Evolutionary conservation across 1,139 yeast genomes (phyloP).

Genomic region (Arxiozyma heterogenica): DNA sequence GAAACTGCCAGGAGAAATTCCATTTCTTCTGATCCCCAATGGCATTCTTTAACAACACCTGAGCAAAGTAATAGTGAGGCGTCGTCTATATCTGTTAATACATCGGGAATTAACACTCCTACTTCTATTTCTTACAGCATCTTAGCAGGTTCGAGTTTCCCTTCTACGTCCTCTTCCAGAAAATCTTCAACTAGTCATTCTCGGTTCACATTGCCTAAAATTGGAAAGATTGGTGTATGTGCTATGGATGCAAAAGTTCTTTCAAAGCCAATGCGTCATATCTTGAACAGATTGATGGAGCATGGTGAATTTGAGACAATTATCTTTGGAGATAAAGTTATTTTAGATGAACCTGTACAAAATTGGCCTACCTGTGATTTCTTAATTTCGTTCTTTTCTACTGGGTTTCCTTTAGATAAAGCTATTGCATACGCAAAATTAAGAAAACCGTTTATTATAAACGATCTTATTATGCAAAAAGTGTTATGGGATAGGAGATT

Average conservation of each 20-base stretch:
- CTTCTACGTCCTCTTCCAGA: conserved; percentile 26
- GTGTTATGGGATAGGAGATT: conserved; percentile 93
- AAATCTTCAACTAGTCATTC: conserved; percentile 25
- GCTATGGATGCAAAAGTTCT: conserved; percentile 98
- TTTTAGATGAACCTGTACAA: conserved; percentile 83
- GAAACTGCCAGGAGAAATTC: background rate
- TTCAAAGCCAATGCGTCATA: conserved; percentile 90
- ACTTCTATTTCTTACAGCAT: background rate
- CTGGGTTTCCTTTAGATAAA: conserved; percentile 92
- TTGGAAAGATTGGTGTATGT: conserved; percentile 95
- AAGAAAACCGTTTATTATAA: conserved; percentile 81
- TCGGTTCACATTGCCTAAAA: conserved; percentile 50
- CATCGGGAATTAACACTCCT: conserved; percentile 8
- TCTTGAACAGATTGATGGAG: conserved; percentile 76
- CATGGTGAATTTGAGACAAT: conserved; percentile 95
- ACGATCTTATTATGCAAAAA: conserved; percentile 85
- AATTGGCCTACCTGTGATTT: conserved; percentile 99
- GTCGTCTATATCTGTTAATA: background rate
- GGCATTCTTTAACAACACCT: background rate
- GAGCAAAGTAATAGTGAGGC: background rate
- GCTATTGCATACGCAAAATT: conserved; percentile 86
- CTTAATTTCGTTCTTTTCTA: conserved; percentile 83
- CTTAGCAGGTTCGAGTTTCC: conserved; percentile 11
- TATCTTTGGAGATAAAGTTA: conserved; percentile 95
- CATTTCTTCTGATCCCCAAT: background rate